A percentile compares a stretch with the other conserved stretches of the same genome.
These are phyloP conservation scores for Aquilaria sinensis DNA, from an alignment of 345 rosid species.

Conservation along the genomic window DNA sequence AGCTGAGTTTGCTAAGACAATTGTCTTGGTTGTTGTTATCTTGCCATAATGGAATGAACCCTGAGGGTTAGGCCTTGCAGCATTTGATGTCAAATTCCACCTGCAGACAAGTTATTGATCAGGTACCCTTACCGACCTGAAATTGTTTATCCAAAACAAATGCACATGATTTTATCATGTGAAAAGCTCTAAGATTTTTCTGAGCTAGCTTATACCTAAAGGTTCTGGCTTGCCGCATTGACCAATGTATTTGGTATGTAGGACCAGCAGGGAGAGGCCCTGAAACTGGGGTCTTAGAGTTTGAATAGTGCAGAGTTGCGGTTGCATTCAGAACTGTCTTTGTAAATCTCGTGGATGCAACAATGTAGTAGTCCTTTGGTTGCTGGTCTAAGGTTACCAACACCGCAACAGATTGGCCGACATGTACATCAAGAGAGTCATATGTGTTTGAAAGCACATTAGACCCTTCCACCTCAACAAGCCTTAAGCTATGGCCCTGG, in stretches of 20 bases:
- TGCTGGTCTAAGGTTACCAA: slow-evolving; percentile 65
- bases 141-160: too few relatives aligned
- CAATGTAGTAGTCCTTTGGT: slow-evolving; percentile 78
- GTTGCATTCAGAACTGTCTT: slow-evolving; percentile 37
- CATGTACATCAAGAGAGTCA: slow-evolving; percentile 79
- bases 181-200: too few relatives aligned
- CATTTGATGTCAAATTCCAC: slow-evolving; percentile 91
- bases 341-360: slow-evolving; percentile 61
- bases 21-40: slow-evolving; percentile 44
- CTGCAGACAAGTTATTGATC: slow-evolving; percentile 19
- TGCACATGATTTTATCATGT: too few relatives aligned
- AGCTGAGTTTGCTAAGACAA: slow-evolving; percentile 61
- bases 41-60: slow-evolving; percentile 88
- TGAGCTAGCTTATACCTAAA: slow-evolving; percentile 36
- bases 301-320: slow-evolving; percentile 59
- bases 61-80: slow-evolving; percentile 97
- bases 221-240: slow-evolving; percentile 84
- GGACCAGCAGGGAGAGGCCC: slow-evolving; percentile 66
- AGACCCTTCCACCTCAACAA: slow-evolving; percentile 93
- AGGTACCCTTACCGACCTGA: not conserved
- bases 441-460: slow-evolving; percentile 64
- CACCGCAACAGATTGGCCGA: slow-evolving; percentile 80
- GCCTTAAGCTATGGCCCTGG: slow-evolving; percentile 69
- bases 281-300: slow-evolving; percentile 50
- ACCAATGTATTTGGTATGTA: slow-evolving; percentile 43